phyloP scores from a whole-genome alignment of 225 moss, liverwort and hornwort species.

The Asterella californica region DNA sequence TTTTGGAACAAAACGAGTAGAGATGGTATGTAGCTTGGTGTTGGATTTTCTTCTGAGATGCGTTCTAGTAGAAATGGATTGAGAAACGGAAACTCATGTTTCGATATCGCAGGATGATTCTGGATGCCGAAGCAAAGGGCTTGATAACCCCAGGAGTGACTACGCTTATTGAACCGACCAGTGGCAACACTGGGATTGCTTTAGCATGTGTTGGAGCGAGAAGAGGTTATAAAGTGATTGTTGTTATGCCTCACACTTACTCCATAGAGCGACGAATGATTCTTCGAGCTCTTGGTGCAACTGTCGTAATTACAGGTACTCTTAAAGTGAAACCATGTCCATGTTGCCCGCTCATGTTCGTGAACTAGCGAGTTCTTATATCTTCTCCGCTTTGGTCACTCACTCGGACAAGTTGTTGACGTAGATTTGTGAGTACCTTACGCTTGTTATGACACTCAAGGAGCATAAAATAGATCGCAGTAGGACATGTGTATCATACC shows the following conservation, averaged over 20 bases:
- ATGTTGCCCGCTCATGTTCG: background rate
- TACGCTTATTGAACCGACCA: conserved; percentile 67
- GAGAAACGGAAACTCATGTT: no score
- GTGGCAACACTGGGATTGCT: conserved; percentile 79
- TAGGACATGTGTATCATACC: background rate
- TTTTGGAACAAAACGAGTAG: no score
- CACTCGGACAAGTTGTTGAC: background rate
- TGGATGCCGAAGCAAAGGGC: conserved; percentile 78
- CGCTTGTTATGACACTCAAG: background rate
- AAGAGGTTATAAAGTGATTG: conserved; percentile 65
- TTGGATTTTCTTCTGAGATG: no score
- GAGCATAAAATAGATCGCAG: background rate
- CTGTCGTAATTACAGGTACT: conserved; percentile 56
- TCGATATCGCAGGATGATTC: conserved; percentile 50
- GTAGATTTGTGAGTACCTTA: background rate
- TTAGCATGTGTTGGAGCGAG: conserved; percentile 59
- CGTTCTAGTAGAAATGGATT: no score
- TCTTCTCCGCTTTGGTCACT: background rate
- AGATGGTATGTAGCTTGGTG: no score
- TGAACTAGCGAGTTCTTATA: background rate
- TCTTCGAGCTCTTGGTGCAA: conserved; percentile 69
- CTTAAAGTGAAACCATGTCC: background rate
- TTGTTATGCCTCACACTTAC: conserved; percentile 62
- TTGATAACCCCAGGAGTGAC: conserved; percentile 71
- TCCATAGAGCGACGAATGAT: conserved; percentile 86